Evolutionary conservation across 768 basidiomycete species (phyloP).

Genomic region (Leccinum subtestaceum): DNA sequence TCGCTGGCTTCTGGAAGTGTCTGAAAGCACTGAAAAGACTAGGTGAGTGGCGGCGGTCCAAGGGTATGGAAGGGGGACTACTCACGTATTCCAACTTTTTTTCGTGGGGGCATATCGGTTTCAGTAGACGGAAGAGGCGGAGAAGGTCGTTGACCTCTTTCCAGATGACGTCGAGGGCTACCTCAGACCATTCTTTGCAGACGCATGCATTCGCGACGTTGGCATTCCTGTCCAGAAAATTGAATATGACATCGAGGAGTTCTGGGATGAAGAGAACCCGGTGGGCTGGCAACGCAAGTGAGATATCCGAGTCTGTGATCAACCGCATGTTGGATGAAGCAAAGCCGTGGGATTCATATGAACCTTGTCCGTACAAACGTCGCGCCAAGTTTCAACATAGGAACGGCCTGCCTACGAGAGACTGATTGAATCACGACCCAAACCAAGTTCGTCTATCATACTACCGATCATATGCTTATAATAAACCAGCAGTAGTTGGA

Average conservation of each 20-base stretch:
- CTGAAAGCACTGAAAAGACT: slow-evolving; percentile 37
- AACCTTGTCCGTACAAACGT: too few relatives aligned
- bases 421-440: too few relatives aligned
- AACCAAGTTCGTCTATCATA: too few relatives aligned
- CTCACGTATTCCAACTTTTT: slow-evolving; percentile 24
- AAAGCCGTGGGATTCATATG: neutral
- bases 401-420: too few relatives aligned
- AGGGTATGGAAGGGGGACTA: neutral
- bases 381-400: too few relatives aligned
- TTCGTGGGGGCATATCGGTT: slow-evolving; percentile 36
- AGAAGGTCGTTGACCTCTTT: slow-evolving; percentile 45
- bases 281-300: neutral
- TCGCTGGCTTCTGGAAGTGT: slow-evolving; percentile 43
- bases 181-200: slow-evolving; percentile 57
- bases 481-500: neutral
- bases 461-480: too few relatives aligned
- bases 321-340: neutral
- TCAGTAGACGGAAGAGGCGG: slow-evolving; percentile 47
- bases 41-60: neutral
- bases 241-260: slow-evolving; percentile 56
- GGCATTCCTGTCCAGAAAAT: slow-evolving; percentile 39
- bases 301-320: neutral
- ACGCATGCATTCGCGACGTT: slow-evolving; percentile 50
- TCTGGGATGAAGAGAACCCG: slow-evolving; percentile 55
- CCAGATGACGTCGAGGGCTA: slow-evolving; percentile 60